Conservation (phyloP, 1,284 basidiomycete species). For the Mrakiaceae sp. region DNA sequence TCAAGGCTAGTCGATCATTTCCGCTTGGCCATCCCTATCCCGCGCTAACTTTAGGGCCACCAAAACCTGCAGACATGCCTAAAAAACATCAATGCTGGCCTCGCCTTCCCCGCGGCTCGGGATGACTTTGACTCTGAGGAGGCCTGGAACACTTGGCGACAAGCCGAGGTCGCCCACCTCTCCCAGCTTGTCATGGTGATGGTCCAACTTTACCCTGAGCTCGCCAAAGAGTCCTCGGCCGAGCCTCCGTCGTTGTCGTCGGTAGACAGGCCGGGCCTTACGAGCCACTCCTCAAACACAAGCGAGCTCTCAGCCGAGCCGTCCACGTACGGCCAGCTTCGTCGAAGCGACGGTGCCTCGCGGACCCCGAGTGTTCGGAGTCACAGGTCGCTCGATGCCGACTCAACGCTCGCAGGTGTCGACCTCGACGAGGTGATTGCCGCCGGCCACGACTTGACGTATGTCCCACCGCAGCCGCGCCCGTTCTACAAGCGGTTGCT, state of each 20-base stretch:
- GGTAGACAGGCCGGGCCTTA: constrained; percentile 29
- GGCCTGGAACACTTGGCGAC: constrained; percentile 74
- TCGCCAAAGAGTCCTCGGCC: constrained; percentile 46
- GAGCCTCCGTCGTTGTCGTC: neutral
- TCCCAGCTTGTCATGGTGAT: constrained; percentile 81
- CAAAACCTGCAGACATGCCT: constrained; percentile 55
- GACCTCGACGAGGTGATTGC: constrained; percentile 56
- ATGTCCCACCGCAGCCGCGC: constrained; percentile 78
- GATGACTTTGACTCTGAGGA: constrained; percentile 74
- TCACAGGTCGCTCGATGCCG: constrained; percentile 24
- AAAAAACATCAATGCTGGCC: constrained; percentile 78
- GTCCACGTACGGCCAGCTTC: no score
- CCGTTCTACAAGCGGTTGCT: constrained; percentile 75
- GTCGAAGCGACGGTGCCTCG: constrained; percentile 30
- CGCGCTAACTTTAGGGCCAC: no score
- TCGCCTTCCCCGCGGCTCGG: constrained; percentile 68
- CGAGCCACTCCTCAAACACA: constrained; percentile 11
- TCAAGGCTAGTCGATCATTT: constrained; percentile 49
- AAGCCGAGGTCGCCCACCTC: constrained; percentile 68
- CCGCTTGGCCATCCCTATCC: no score
- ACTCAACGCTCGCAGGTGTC: constrained; percentile 35
- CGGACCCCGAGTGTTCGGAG: constrained; percentile 21
- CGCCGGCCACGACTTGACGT: constrained; percentile 65
- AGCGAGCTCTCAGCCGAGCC: no score
- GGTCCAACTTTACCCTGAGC: constrained; percentile 74